A percentile compares a stretch with the other conserved stretches of the same genome.
phyloP scores from a whole-genome alignment of 768 basidiomycete genomes.

The Suillus subalutaceus region DNA sequence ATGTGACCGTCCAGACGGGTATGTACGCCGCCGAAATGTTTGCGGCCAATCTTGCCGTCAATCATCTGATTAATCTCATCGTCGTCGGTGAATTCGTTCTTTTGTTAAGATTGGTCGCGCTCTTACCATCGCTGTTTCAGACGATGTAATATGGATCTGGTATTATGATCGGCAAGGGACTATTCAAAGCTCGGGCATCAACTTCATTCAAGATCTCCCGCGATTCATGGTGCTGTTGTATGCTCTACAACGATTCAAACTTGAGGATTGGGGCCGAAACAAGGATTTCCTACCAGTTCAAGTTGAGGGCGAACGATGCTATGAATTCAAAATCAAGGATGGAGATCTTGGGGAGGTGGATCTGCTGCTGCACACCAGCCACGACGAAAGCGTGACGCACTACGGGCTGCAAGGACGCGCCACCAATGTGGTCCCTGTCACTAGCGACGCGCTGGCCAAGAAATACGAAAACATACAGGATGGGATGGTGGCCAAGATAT shows the following conservation, averaged over 20 bases:
- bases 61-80: background rate
- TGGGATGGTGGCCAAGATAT: background rate
- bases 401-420: background rate
- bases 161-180: background rate
- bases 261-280: background rate
- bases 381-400: background rate
- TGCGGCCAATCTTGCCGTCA: background rate
- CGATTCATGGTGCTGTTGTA: background rate
- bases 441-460: background rate
- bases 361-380: background rate
- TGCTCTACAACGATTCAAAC: background rate
- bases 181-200: background rate
- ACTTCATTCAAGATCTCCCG: background rate
- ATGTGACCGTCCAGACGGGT: background rate
- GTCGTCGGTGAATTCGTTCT: background rate
- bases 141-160: conserved; percentile 6
- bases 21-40: background rate
- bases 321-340: background rate
- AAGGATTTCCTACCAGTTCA: background rate
- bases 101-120: background rate
- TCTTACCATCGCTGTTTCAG: background rate
- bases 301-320: background rate
- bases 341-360: background rate
- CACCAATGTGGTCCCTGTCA: background rate
- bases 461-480: background rate